Evolutionary conservation across 495 filamentous ascomycete species (phyloP).

Genomic region (Hypoxylon lenormandii): DNA sequence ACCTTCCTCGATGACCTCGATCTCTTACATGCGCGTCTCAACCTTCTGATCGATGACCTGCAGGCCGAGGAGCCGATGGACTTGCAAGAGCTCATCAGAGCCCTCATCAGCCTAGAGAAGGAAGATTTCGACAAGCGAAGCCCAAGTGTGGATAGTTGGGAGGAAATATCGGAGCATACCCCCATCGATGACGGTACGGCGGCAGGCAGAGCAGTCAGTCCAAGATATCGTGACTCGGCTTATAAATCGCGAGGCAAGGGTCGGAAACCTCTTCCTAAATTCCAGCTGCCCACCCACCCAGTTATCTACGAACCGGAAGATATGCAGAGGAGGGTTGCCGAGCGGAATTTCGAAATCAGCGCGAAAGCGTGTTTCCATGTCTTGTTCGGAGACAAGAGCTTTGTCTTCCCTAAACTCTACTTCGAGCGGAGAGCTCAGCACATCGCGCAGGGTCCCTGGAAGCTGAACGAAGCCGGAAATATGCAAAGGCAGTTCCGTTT

Average conservation of each 20-base stretch:
- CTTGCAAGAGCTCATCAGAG: conserved; percentile 60
- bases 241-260: conserved; percentile 70
- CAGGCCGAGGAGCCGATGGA: conserved; percentile 73
- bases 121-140: conserved; percentile 69
- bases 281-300: conserved; percentile 84
- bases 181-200: conserved; percentile 69
- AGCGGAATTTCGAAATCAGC: conserved; percentile 85
- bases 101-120: conserved; percentile 69
- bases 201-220: conserved; percentile 55
- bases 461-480: conserved; percentile 71
- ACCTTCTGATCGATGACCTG: conserved; percentile 82
- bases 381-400: conserved; percentile 93
- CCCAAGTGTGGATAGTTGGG: conserved; percentile 90
- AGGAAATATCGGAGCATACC: conserved; percentile 77
- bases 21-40: conserved; percentile 83
- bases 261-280: conserved; percentile 73
- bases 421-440: conserved; percentile 83
- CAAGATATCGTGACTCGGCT: conserved; percentile 65
- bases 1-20: conserved; percentile 89
- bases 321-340: conserved; percentile 75
- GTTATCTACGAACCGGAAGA: conserved; percentile 84
- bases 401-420: conserved; percentile 91
- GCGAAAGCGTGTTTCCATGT: conserved; percentile 95
- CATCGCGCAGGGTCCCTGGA: conserved; percentile 88
- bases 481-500: conserved; percentile 84